Percentiles rank a stretch among this genome's conserved stretches.
Evolutionary conservation across 208 protist genomes (phyloP).

Genomic region (Trypanosoma scelopori): DNA sequence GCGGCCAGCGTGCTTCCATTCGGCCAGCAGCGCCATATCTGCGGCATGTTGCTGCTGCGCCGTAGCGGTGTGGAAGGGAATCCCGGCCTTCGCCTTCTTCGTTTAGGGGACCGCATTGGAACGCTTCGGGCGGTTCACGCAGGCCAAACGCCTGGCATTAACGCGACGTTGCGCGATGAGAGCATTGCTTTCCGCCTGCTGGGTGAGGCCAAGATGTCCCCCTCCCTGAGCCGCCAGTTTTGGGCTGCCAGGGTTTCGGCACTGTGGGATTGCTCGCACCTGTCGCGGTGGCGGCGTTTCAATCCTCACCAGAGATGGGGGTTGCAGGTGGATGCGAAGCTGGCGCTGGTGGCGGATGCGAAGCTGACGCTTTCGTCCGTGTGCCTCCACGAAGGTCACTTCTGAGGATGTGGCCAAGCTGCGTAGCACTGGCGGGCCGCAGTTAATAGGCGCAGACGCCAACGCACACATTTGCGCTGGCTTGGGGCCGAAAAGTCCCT

Average conservation of each 20-base stretch:
- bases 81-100: constrained; percentile 11
- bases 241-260: background rate
- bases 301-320: background rate
- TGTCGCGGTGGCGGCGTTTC: constrained; percentile 2
- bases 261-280: background rate
- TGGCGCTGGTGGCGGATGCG: background rate
- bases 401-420: background rate
- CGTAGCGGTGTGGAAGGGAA: constrained; percentile 13
- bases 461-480: constrained; percentile 11
- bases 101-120: constrained; percentile 8
- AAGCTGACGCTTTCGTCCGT: background rate
- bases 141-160: constrained; percentile 9
- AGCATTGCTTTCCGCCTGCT: constrained; percentile 10
- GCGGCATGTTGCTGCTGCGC: constrained; percentile 1
- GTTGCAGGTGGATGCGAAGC: background rate
- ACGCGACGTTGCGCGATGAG: constrained; percentile 1
- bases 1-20: background rate
- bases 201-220: constrained; percentile 6
- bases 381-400: background rate
- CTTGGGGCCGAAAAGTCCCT: constrained; percentile 2
- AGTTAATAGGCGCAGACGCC: constrained; percentile 8
- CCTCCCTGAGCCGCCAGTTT: background rate
- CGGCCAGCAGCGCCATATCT: constrained; percentile 5
- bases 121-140: constrained; percentile 1
- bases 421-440: background rate